A percentile compares a stretch with the other conserved stretches of the same genome.
phyloP scores from a whole-genome alignment of 331 rosid genomes.

The Cydonia oblonga region DNA sequence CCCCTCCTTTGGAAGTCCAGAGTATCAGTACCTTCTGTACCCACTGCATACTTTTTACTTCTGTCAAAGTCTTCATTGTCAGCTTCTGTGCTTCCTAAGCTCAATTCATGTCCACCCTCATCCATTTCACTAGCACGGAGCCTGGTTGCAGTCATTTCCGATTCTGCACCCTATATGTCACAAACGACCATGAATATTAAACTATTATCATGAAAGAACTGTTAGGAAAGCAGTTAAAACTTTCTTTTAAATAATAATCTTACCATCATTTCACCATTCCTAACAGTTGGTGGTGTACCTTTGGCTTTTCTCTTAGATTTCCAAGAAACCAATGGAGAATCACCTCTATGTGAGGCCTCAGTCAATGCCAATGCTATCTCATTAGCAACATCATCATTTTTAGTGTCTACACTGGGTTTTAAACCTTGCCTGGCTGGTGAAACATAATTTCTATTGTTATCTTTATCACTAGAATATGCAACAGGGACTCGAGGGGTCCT shows the following conservation, averaged over 20 bases:
- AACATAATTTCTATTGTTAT: conserved; percentile 38
- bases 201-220: conserved; percentile 7
- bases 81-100: conserved; percentile 65
- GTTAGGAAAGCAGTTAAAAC: conserved; percentile 1
- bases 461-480: conserved; percentile 49
- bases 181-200: conserved; percentile 5
- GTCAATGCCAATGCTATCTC: conserved; percentile 73
- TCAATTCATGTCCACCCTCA: conserved; percentile 55
- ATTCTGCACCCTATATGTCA: conserved; percentile 1
- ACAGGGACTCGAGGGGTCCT: conserved; percentile 93
- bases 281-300: conserved; percentile 34
- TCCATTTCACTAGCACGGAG: conserved; percentile 37
- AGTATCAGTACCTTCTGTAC: conserved; percentile 1
- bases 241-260: background rate
- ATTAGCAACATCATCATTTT: conserved; percentile 52
- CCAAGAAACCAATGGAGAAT: conserved; percentile 50
- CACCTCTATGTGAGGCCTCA: conserved; percentile 73
- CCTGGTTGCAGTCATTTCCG: conserved; percentile 34
- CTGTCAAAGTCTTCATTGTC: conserved; percentile 38
- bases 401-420: conserved; percentile 39
- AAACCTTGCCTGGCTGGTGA: conserved; percentile 48
- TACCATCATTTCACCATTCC: conserved; percentile 54
- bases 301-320: conserved; percentile 43
- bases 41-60: conserved; percentile 18
- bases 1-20: background rate